Base-by-base conservation (phyloP, 1,139 yeast species). In the Debaryomycetaceae sp. region DNA sequence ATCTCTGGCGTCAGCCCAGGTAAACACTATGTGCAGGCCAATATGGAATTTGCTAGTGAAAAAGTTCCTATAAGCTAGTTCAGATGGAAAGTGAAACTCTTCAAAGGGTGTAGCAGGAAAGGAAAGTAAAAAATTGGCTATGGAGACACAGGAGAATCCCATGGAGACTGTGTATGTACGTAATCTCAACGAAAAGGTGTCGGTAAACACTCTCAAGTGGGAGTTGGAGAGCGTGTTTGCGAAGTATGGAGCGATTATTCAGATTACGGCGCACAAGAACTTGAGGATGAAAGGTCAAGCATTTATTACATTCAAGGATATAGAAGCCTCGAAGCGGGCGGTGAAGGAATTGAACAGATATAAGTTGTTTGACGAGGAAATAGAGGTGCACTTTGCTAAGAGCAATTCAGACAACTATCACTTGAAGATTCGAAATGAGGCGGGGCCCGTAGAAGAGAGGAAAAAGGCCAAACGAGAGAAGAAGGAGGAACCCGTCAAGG, bases 221-320 rank as follows among this genome's bases (percentile, higher is more conserved):
- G 69, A 66, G 11, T 67, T 87, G 5, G 46, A 49, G 4, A 53
- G 59, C 2, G 46, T 70, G 2, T 81, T 83, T 34, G 44, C 58
- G 3, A 55, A 67, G 13, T 79, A 69, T 55, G 84, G 87, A 0
- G 56, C 63, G 0, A 67, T 85, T 1, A 48, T 73, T 9, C 78
- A 76, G 33, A 63, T 88, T 6, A 70, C 79, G 1, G 80, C 89
- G 1, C 82, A 80, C 46, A 74, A 74, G 47, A 83, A 81, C 51
- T 53, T 86, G 19, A 73, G 71, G 42, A 71, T 86, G 75, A 73
- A 81, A 41, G 96, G 96, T 2, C 97, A 89, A 59, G 96, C 96
- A 1, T 92, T 89, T 59, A 72, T 92, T 5, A 83, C 91, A 0
- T 82, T 81, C 47, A 70, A 64, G 3, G 56, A 61, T 16, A 51